Conservation (phyloP, 352 stramenopile species). For the Aphanomyces stellatus region DNA sequence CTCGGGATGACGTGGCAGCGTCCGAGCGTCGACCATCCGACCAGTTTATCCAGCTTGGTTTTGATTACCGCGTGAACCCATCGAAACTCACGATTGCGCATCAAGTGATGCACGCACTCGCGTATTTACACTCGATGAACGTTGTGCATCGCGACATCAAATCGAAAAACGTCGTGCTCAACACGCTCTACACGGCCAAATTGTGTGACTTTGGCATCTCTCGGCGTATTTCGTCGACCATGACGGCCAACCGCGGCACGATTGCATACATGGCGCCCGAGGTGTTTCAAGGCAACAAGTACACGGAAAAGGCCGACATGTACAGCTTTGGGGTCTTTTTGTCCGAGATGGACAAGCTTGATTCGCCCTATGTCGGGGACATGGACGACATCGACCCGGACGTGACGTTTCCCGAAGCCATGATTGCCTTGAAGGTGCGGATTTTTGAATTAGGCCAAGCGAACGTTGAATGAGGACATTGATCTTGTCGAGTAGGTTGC, state of each 20-base stretch:
- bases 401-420: not conserved
- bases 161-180: not conserved
- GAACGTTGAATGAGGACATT: not conserved
- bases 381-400: not conserved
- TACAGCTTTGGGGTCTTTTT: slow-evolving; percentile 4
- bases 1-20: too few species aligned
- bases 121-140: not conserved
- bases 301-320: not conserved
- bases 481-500: not conserved
- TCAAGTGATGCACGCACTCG: not conserved
- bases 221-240: not conserved
- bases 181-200: not conserved
- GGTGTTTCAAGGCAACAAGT: not conserved
- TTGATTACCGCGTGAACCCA: not conserved
- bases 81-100: not conserved
- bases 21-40: not conserved
- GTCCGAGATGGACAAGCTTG: not conserved
- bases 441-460: too few species aligned
- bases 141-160: slow-evolving; percentile 9
- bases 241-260: not conserved
- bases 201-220: not conserved
- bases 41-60: not conserved
- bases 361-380: not conserved
- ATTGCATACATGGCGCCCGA: not conserved
- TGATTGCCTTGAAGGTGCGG: not conserved